Evolutionary conservation across 208 protist genomes (phyloP).

Genomic region (Acanthamoeba castellanii): DNA sequence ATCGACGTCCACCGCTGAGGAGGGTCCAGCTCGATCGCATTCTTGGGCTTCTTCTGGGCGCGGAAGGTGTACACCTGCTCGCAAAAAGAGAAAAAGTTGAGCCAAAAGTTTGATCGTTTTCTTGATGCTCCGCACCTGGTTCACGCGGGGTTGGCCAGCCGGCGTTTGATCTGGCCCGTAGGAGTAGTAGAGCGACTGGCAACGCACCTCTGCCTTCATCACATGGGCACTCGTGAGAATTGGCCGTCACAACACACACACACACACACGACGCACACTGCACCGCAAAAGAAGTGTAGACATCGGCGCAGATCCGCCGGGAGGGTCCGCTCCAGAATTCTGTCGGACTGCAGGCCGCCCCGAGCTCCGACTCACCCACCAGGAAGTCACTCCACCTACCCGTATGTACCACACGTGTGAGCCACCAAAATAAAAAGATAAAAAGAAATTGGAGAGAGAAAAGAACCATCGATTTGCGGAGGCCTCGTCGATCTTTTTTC

Average conservation of each 20-base stretch:
- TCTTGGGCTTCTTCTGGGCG: slow-evolving; percentile 51
- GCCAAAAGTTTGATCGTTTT: slow-evolving; percentile 50
- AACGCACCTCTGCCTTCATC: background rate
- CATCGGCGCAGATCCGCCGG: too few relatives aligned
- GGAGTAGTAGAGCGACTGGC: slow-evolving; percentile 62
- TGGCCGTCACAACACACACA: background rate
- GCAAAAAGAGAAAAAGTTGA: too few relatives aligned
- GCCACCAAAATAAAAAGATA: too few relatives aligned
- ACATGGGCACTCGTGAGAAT: background rate
- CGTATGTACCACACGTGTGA: background rate
- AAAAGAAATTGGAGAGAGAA: background rate
- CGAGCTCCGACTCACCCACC: background rate
- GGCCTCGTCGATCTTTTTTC: slow-evolving; percentile 36
- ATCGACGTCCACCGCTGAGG: slow-evolving; percentile 40
- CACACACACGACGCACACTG: too few relatives aligned
- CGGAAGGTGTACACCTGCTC: slow-evolving; percentile 45
- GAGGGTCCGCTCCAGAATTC: slow-evolving; percentile 13
- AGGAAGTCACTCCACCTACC: background rate
- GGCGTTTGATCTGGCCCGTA: slow-evolving; percentile 44
- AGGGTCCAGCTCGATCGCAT: slow-evolving; percentile 43
- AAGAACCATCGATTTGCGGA: slow-evolving; percentile 8
- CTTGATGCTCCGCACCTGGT: slow-evolving; percentile 59
- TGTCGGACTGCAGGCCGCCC: background rate
- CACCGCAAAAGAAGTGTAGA: too few relatives aligned
- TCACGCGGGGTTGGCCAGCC: slow-evolving; percentile 40